These are phyloP conservation scores for Carnegiea gigantea DNA, from an alignment of 179 eudicot genomes.

Conservation along the genomic window DNA sequence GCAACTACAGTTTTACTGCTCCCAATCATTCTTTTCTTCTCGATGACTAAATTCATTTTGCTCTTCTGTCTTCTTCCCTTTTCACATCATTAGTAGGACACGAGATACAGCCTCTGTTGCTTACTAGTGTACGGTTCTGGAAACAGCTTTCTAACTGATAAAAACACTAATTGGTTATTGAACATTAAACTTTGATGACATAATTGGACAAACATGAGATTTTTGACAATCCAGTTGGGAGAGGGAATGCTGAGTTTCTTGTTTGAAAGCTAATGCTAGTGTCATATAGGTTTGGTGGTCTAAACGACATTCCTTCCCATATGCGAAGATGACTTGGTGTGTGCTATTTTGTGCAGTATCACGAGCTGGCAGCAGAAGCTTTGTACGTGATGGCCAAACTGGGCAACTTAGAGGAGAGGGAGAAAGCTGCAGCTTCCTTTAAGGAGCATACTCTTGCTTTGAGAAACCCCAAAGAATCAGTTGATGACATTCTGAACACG, in stretches of 20 bases:
- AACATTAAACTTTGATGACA: background rate
- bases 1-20: background rate
- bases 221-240: background rate
- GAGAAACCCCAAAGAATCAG: conserved; percentile 43
- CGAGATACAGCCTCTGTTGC: background rate
- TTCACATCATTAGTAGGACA: background rate
- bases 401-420: conserved; percentile 61
- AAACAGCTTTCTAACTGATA: background rate
- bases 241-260: background rate
- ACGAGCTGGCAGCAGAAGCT: conserved; percentile 87
- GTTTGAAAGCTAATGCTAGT: background rate
- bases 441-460: conserved; percentile 58
- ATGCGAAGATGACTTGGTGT: background rate
- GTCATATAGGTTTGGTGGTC: background rate
- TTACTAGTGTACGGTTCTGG: background rate
- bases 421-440: conserved; percentile 73
- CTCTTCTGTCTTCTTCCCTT: background rate
- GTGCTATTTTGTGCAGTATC: conserved; percentile 50
- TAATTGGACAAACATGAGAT: background rate
- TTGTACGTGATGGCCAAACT: conserved; percentile 83
- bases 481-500: conserved; percentile 16
- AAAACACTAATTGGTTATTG: background rate
- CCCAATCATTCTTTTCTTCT: background rate
- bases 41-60: background rate
- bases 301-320: background rate